These are phyloP conservation scores for Stachybotrys chlorohalonatus DNA, from an alignment of 2,329 filamentous ascomycete species.

Conservation along the genomic window DNA sequence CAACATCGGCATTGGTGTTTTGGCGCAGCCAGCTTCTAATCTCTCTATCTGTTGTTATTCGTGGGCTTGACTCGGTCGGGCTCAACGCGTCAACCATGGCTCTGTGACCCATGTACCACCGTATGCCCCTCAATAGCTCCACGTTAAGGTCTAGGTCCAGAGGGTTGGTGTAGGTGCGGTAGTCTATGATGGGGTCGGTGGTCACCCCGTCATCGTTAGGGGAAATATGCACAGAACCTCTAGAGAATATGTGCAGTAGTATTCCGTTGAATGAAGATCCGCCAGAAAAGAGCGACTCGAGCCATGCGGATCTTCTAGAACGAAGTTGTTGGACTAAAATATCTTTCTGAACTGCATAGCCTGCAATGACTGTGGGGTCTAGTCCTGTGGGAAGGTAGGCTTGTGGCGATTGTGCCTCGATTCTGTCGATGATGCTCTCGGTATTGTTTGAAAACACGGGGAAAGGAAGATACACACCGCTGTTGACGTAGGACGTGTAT, in stretches of 20 bases:
- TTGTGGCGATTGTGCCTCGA: background rate
- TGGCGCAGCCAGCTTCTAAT: background rate
- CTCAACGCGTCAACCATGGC: conserved; percentile 1
- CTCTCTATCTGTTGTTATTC: background rate
- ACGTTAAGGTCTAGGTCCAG: background rate
- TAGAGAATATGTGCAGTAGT: background rate
- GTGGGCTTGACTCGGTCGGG: background rate
- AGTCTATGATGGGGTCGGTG: background rate
- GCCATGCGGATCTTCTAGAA: background rate
- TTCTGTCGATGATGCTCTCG: background rate
- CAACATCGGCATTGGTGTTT: background rate
- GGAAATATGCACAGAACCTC: background rate
- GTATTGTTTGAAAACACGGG: background rate
- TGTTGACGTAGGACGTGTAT: background rate
- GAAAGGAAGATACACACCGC: background rate
- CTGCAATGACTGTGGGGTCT: background rate
- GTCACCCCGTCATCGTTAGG: background rate
- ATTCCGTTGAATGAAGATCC: background rate
- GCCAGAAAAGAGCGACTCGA: background rate
- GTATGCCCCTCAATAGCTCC: background rate
- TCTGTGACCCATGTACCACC: background rate
- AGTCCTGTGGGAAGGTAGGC: background rate
- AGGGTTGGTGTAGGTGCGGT: background rate
- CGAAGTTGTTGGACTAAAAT: background rate
- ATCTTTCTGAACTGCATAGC: background rate